Conservation (phyloP, 352 stramenopile genomes). For the Halophytophthora polymorphica region DNA sequence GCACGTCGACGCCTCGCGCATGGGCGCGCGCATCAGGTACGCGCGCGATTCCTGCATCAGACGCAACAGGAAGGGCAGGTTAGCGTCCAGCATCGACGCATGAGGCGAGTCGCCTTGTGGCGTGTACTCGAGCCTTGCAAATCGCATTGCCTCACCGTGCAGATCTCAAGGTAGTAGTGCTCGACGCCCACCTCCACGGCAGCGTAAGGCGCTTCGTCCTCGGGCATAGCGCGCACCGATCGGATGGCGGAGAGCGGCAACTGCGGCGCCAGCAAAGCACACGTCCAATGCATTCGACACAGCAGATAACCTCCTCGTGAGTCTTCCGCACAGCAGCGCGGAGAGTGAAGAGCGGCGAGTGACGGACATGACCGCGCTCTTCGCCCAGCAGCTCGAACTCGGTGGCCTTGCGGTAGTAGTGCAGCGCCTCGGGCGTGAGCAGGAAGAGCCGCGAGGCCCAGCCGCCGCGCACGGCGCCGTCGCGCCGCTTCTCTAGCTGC, state of each 20-base stretch:
- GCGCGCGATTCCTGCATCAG: conserved; percentile 57
- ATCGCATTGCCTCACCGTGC: conserved; percentile 34
- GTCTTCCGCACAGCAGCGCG: neutral
- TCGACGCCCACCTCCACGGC: conserved; percentile 54
- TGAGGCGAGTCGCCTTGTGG: too few relatives aligned
- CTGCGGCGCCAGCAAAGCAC: conserved; percentile 21
- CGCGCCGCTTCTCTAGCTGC: conserved; percentile 71
- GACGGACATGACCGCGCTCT: conserved; percentile 50
- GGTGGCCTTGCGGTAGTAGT: conserved; percentile 78
- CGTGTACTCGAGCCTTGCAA: too few relatives aligned
- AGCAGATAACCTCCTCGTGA: neutral
- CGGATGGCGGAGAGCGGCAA: conserved; percentile 62
- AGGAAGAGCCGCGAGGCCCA: conserved; percentile 82
- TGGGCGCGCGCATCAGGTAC: conserved; percentile 72
- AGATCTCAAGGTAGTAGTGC: conserved; percentile 84
- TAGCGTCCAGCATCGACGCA: too few relatives aligned
- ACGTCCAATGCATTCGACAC: conserved; percentile 1
- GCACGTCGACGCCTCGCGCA: conserved; percentile 72
- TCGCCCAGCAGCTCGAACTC: conserved; percentile 77
- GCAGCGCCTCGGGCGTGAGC: conserved; percentile 68
- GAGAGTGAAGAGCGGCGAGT: neutral
- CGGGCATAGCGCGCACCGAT: conserved; percentile 69
- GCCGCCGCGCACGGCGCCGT: conserved; percentile 65
- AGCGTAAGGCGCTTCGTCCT: conserved; percentile 55
- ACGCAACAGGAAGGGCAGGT: too few relatives aligned